Percentiles rank a stretch among this genome's conserved stretches.
phyloP scores from a whole-genome alignment of 2,329 filamentous ascomycete genomes.

The Niveomyces coronatus region DNA sequence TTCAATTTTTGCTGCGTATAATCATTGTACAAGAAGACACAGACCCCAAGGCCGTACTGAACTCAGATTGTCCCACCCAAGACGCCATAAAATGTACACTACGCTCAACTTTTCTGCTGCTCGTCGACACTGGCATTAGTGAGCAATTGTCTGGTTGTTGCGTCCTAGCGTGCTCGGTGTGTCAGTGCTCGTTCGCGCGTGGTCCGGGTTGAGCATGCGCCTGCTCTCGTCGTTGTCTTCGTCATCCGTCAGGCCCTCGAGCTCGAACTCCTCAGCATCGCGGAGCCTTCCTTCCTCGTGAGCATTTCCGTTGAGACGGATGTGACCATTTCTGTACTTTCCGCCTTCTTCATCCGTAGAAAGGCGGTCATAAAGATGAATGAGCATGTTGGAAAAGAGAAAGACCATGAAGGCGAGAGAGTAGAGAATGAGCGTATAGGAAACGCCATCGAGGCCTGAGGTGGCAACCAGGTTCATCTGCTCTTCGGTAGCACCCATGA shows the following conservation, averaged over 20 bases:
- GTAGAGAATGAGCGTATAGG: conserved; percentile 86
- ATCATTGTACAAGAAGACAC: no score
- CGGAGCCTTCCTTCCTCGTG: conserved; percentile 49
- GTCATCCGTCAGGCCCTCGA: conserved; percentile 82
- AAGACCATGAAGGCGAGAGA: conserved; percentile 85
- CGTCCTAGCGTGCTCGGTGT: conserved; percentile 31
- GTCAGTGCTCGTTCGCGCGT: no score
- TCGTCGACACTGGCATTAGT: conserved; percentile 10
- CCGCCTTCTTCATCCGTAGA: conserved; percentile 30
- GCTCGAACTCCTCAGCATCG: conserved; percentile 87
- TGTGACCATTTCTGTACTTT: conserved; percentile 26
- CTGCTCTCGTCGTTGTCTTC: conserved; percentile 58
- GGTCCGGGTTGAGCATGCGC: conserved; percentile 27
- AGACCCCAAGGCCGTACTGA: no score
- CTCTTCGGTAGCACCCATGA: conserved; percentile 96
- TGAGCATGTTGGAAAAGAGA: conserved; percentile 79
- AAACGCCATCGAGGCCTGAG: conserved; percentile 74
- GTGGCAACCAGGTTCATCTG: conserved; percentile 73
- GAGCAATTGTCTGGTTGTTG: conserved; percentile 21
- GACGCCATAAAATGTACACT: conserved; percentile 5
- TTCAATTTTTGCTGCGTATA: no score
- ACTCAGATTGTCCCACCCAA: background rate
- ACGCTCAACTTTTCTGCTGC: background rate
- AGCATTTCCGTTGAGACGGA: conserved; percentile 21
- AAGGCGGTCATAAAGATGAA: conserved; percentile 68